Evolutionary conservation across 345 rosid genomes (phyloP).

Genomic region (Murraya koenigii): DNA sequence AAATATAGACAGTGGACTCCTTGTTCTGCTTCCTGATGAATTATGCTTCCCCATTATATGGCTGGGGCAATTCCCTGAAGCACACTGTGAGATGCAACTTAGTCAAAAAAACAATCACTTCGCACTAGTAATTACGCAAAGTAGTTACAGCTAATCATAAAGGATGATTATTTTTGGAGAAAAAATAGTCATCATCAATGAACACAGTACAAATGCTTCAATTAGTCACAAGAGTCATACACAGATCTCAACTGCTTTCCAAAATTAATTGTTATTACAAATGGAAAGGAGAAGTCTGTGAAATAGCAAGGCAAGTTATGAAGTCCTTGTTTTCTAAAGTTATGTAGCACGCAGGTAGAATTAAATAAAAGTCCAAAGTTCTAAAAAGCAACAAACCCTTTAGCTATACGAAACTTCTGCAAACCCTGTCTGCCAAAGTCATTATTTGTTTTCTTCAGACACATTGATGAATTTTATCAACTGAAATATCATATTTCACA

Average conservation of each 20-base stretch:
- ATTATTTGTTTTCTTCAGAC: background rate
- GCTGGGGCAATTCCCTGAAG: conserved; percentile 22
- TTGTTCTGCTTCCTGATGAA: conserved; percentile 41
- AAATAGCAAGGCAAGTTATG: background rate
- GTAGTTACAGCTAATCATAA: background rate
- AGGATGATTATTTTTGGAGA: background rate
- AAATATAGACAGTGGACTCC: conserved; percentile 66
- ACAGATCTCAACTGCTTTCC: background rate
- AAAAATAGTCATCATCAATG: background rate
- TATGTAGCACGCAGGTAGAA: background rate
- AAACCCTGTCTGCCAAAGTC: background rate
- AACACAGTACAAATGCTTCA: background rate
- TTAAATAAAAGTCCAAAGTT: background rate
- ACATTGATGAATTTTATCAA: background rate
- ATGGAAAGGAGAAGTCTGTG: background rate
- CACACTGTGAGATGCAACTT: background rate
- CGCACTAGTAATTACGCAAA: background rate
- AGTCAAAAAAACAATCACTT: conserved; percentile 1
- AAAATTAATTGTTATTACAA: no score
- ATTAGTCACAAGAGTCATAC: background rate
- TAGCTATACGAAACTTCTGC: background rate
- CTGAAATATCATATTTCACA: background rate
- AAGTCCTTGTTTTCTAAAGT: background rate
- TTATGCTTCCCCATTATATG: conserved; percentile 59
- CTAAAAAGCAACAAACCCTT: background rate